Conservation (phyloP, 2,329 filamentous ascomycete genomes). For the Truncatella angustata region DNA sequence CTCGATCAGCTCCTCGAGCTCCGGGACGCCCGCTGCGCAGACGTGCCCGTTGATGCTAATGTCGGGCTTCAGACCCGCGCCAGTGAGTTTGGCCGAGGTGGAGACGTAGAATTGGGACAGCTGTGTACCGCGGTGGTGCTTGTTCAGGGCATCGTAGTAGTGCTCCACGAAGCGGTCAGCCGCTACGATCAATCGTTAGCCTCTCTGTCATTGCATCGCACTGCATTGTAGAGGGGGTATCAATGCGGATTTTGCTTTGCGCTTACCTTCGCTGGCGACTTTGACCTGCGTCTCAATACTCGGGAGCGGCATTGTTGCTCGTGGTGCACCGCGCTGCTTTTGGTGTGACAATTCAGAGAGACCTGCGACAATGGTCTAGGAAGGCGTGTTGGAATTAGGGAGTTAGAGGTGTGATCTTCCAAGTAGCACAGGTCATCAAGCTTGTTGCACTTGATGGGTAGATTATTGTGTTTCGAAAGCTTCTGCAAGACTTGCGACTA, state of each 20-base stretch:
- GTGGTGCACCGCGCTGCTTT: too few relatives aligned
- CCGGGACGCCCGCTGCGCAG: constrained; percentile 57
- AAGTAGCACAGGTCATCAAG: too few relatives aligned
- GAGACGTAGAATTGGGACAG: constrained; percentile 72
- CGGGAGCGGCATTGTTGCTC: constrained; percentile 20
- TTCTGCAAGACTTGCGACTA: too few relatives aligned
- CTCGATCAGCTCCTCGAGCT: constrained; percentile 68
- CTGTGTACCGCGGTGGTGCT: constrained; percentile 41
- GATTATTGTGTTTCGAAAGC: too few relatives aligned
- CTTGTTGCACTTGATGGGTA: too few relatives aligned
- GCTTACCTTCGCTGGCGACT: constrained; percentile 33
- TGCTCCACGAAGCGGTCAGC: constrained; percentile 69
- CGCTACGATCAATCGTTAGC: too few relatives aligned
- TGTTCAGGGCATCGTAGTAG: constrained; percentile 75
- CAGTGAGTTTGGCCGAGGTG: constrained; percentile 48
- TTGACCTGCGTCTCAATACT: constrained; percentile 27
- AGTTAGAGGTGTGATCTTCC: too few relatives aligned
- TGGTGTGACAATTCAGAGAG: too few relatives aligned
- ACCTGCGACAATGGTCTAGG: too few relatives aligned
- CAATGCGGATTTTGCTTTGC: background rate
- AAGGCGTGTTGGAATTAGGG: too few relatives aligned
- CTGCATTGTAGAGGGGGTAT: background rate
- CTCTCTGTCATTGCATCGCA: too few relatives aligned
- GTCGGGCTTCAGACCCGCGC: constrained; percentile 54
- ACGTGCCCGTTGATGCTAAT: constrained; percentile 79